Evolutionary conservation across 1,284 basidiomycete species (phyloP).

Genomic region (Puccinia hordei): DNA sequence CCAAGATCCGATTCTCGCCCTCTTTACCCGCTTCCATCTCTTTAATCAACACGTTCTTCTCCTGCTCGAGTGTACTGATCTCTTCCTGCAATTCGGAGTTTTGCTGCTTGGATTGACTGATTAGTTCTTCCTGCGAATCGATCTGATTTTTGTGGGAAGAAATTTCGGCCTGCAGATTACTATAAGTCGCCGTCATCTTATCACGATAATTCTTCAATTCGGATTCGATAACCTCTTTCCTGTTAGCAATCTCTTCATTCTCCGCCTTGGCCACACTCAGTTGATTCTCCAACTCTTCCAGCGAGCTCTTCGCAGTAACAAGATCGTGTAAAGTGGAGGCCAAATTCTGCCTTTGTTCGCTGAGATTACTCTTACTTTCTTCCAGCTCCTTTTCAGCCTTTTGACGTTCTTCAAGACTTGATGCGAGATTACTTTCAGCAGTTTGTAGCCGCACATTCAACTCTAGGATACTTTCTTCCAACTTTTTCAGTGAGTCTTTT

Average conservation of each 20-base stretch:
- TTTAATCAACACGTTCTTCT: constrained; percentile 48
- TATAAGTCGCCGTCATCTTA: constrained; percentile 14
- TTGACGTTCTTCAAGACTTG: constrained; percentile 7
- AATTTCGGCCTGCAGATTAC: constrained; percentile 32
- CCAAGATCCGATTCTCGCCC: constrained; percentile 49
- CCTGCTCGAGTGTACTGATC: constrained; percentile 33
- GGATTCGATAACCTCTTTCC: constrained; percentile 10
- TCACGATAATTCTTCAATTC: constrained; percentile 30
- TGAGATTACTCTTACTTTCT: constrained; percentile 28
- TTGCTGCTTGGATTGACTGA: constrained; percentile 21
- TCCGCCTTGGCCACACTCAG: background rate
- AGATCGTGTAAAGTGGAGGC: constrained; percentile 42
- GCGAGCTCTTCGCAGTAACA: constrained; percentile 19
- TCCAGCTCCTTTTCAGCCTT: constrained; percentile 13
- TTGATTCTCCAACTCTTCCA: constrained; percentile 37
- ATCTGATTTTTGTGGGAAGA: constrained; percentile 21
- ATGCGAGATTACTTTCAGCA: constrained; percentile 22
- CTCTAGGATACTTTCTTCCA: constrained; percentile 13
- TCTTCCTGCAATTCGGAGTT: constrained; percentile 39
- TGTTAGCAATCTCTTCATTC: constrained; percentile 11
- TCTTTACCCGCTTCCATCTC: constrained; percentile 50
- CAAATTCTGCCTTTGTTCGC: constrained; percentile 38
- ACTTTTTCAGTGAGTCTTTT: constrained; percentile 14
- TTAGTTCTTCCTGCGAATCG: constrained; percentile 40
- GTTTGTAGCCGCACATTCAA: constrained; percentile 17